A percentile compares a stretch with the other conserved stretches of the same genome.
Conservation (phyloP, 164 flowering plant genomes). For the Aristolochia fimbriata region DNA sequence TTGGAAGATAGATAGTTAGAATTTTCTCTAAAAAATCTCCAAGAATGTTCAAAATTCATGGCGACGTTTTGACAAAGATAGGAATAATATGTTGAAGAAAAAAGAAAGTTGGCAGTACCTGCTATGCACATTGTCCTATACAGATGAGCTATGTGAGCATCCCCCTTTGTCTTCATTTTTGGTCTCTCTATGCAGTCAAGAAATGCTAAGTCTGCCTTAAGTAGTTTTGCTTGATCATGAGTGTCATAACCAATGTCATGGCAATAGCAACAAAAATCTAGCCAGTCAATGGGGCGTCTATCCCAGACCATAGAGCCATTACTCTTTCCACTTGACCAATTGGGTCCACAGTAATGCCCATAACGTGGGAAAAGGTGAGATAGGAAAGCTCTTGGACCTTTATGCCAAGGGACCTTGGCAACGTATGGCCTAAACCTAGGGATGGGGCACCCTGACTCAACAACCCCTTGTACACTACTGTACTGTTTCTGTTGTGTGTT, state of each 20-base stretch:
- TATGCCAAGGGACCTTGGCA: constrained; percentile 89
- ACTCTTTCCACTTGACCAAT: constrained; percentile 96
- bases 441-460: constrained; percentile 16
- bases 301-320: constrained; percentile 82
- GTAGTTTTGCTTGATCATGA: constrained; percentile 75
- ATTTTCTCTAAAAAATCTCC: not conserved
- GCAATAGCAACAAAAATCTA: constrained; percentile 92
- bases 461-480: constrained; percentile 10
- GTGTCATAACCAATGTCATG: constrained; percentile 89
- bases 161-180: constrained; percentile 46
- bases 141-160: constrained; percentile 43
- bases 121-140: constrained; percentile 81
- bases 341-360: constrained; percentile 96
- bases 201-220: constrained; percentile 86
- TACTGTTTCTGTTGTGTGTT: constrained; percentile 34
- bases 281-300: constrained; percentile 81
- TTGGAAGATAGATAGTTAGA: not conserved
- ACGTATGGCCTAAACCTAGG: constrained; percentile 81
- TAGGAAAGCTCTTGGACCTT: constrained; percentile 66
- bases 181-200: constrained; percentile 89
- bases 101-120: constrained; percentile 31
- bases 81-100: not conserved
- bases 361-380: constrained; percentile 86
- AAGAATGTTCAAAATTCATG: not conserved
- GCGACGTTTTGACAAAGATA: not conserved